Base-by-base conservation (phyloP, 345 rosid species). In the Chamaenerion angustifolium region DNA sequence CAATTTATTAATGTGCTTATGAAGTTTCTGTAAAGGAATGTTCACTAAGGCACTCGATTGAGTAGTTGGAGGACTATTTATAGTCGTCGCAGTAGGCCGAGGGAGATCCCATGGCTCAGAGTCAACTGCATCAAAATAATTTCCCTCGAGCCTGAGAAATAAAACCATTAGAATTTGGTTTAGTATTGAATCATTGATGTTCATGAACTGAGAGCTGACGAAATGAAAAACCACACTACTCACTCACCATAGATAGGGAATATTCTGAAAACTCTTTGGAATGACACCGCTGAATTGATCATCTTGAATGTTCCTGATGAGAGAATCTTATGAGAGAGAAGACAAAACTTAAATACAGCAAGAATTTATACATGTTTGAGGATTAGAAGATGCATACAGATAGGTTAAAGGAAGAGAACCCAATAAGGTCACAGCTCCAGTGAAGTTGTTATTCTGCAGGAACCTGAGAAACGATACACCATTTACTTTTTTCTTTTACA, bases 341-440 rank as follows among this genome's bases (percentile, higher is more conserved):
- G 49, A 56, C 12, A 37, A 27, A 25, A 11, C 25, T 31, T 1
- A 31, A 31, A 42, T 31, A 12, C 35, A 50, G 42, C 51, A 55
- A 49, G 65, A 40, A 48, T 23, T 23, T 23, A 23, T 31, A 7
- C 37, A 31, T 31, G 37, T 31, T 31, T 8, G 37, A 18, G 52
- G 49, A 43, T 44, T 43, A 14, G 42, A 48, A 43, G 54, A 57
- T 54, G 66, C 82, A 10, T 78, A 90, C 98, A 90, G 73, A 68
- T 86, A 71, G 56, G 54, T 64, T 61, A 86, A 76, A 55, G 85
- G 85, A 63, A 90, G 93, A 57, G 73, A 63, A 47, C 92, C 59
- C 49, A 90, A 83, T 70, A 78, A 81, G 52, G 71, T 52, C 71
- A 90, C 82, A 16, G 98, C 88, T 76, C 98, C 98, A 11, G 98